Conservation (phyloP, 148 eudicot species). For the Cornus florida region DNA sequence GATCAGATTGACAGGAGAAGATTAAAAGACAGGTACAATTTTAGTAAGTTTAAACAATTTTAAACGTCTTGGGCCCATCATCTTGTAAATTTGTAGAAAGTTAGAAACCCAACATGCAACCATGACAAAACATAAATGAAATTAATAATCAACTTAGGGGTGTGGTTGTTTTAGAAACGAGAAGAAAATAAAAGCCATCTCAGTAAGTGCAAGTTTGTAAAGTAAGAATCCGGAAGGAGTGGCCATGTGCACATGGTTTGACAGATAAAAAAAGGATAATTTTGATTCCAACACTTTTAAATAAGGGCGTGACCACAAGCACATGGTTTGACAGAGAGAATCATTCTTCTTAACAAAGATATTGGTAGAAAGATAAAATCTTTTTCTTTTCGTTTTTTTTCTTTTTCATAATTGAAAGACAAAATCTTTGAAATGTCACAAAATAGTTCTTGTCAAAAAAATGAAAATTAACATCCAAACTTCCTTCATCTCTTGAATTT, state of each 20-base stretch:
- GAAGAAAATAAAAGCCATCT: too few relatives aligned
- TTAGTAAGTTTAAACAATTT: not conserved
- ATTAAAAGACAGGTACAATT: too few relatives aligned
- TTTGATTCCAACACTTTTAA: not conserved
- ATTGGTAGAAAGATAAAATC: not conserved
- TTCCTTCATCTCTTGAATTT: not conserved
- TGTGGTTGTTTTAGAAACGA: too few relatives aligned
- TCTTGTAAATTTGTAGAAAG: too few relatives aligned
- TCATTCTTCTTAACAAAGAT: not conserved
- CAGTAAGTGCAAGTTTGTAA: too few relatives aligned
- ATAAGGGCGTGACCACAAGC: not conserved
- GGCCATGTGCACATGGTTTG: too few relatives aligned
- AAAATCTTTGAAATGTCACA: not conserved
- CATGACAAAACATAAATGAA: not conserved
- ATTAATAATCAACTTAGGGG: too few relatives aligned
- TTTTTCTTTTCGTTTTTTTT: too few relatives aligned
- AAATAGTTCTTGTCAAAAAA: too few relatives aligned
- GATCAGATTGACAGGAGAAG: not conserved
- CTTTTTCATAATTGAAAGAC: not conserved
- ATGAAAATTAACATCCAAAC: not conserved
- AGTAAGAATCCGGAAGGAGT: too few relatives aligned
- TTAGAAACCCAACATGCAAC: not conserved
- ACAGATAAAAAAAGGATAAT: not conserved
- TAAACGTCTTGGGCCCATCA: too few relatives aligned
- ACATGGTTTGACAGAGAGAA: not conserved